Conservation (phyloP, 176 grass and related monocot species). For the Phyllostachys edulis region DNA sequence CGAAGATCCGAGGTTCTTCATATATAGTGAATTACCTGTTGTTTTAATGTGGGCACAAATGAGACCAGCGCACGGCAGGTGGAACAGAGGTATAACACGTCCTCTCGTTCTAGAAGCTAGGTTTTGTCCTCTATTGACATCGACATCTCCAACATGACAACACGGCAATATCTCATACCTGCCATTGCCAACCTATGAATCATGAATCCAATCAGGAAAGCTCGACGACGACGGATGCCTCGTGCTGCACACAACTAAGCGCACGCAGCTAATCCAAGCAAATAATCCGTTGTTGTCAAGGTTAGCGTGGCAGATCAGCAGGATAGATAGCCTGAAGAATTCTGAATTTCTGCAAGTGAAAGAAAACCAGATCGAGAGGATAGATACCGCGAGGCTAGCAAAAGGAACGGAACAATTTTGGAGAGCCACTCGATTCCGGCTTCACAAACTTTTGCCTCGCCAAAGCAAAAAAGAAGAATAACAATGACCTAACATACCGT, state of each 20-base stretch:
- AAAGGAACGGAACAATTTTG: background rate
- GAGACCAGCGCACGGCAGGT: no score
- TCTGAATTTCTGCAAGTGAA: background rate
- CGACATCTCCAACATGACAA: background rate
- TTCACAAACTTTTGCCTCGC: background rate
- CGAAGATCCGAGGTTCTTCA: no score
- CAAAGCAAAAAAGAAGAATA: slow-evolving; percentile 2
- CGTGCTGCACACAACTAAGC: background rate
- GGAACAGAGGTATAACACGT: background rate
- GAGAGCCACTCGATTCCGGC: slow-evolving; percentile 1
- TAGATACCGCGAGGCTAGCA: background rate
- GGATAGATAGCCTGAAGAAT: background rate
- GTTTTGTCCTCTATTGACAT: background rate
- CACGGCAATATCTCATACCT: background rate
- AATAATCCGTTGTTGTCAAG: background rate
- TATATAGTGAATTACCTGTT: no score
- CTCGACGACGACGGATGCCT: background rate
- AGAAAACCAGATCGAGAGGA: background rate
- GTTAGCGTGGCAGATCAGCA: background rate
- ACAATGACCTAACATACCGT: background rate
- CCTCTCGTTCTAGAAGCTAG: background rate
- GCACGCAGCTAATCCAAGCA: background rate
- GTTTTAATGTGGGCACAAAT: no score
- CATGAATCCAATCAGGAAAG: background rate
- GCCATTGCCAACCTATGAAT: background rate